These are phyloP conservation scores for Pythium chondricola DNA, from an alignment of 352 stramenopile species.

Conservation along the genomic window DNA sequence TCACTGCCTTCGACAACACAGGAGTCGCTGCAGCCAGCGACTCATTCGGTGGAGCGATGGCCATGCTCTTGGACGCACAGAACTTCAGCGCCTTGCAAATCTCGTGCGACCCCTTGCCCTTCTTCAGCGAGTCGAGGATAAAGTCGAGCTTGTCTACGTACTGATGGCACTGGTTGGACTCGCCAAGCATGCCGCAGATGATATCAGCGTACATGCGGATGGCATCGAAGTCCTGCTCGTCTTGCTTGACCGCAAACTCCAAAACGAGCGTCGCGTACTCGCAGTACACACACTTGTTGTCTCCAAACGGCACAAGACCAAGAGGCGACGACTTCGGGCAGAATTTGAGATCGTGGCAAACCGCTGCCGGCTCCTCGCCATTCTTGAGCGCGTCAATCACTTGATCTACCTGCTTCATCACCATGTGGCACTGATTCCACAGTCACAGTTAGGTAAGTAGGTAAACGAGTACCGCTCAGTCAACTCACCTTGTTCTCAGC, in stretches of 20 bases:
- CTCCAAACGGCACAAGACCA: too few relatives aligned
- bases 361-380: slow-evolving; percentile 45
- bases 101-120: slow-evolving; percentile 50
- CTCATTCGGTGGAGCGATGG: too few relatives aligned
- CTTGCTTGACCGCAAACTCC: slow-evolving; percentile 43
- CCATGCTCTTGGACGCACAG: too few relatives aligned
- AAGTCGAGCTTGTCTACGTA: slow-evolving; percentile 68
- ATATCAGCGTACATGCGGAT: slow-evolving; percentile 54
- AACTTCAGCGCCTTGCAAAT: slow-evolving; percentile 53
- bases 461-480: too few relatives aligned
- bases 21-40: slow-evolving; percentile 4
- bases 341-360: slow-evolving; percentile 65
- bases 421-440: slow-evolving; percentile 61
- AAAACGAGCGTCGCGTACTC: slow-evolving; percentile 52
- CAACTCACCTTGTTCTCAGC: slow-evolving; percentile 55
- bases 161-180: slow-evolving; percentile 66
- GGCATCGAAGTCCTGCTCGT: slow-evolving; percentile 51
- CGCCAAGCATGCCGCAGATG: slow-evolving; percentile 49
- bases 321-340: slow-evolving; percentile 15
- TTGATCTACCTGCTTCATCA: slow-evolving; percentile 50
- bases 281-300: slow-evolving; percentile 59
- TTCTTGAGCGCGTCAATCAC: slow-evolving; percentile 63
- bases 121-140: slow-evolving; percentile 37
- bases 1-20: slow-evolving; percentile 1
- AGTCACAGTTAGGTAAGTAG: too few relatives aligned